A percentile compares a stretch with the other conserved stretches of the same genome.
Evolutionary conservation across 2,329 filamentous ascomycete genomes (phyloP).

Genomic region (Phaeosphaeriaceae sp.): DNA sequence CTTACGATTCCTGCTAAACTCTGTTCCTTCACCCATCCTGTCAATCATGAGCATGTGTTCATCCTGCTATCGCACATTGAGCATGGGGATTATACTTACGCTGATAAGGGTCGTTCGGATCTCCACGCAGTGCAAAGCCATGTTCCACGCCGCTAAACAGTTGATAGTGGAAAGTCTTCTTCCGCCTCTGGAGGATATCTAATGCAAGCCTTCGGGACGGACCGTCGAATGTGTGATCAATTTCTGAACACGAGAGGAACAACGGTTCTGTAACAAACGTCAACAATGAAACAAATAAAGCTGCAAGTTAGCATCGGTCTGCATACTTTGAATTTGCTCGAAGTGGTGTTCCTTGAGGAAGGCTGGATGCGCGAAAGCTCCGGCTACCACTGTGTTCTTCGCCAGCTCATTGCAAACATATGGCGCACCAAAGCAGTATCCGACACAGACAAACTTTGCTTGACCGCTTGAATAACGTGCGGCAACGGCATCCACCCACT

Average conservation of each 20-base stretch:
- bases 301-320: neutral
- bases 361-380: conserved; percentile 61
- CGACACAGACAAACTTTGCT: conserved; percentile 53
- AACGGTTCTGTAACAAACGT: conserved; percentile 41
- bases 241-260: conserved; percentile 56
- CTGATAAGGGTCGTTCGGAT: conserved; percentile 55
- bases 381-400: conserved; percentile 46
- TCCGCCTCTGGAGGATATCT: conserved; percentile 51
- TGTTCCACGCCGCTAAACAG: conserved; percentile 44
- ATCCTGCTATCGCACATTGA: neutral
- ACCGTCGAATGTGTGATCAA: conserved; percentile 54
- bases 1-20: conserved; percentile 30
- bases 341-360: conserved; percentile 59
- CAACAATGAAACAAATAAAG: neutral
- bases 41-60: neutral
- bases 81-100: neutral
- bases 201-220: conserved; percentile 51
- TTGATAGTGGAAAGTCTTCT: conserved; percentile 46
- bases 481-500: conserved; percentile 53
- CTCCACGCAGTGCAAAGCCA: conserved; percentile 45
- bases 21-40: too few relatives aligned
- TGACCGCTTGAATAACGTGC: conserved; percentile 41
- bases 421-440: conserved; percentile 51
- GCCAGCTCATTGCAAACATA: conserved; percentile 56
- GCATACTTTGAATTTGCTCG: conserved; percentile 42